Conservation (phyloP, 2,329 filamentous ascomycete species). For the Diaporthe sp. region DNA sequence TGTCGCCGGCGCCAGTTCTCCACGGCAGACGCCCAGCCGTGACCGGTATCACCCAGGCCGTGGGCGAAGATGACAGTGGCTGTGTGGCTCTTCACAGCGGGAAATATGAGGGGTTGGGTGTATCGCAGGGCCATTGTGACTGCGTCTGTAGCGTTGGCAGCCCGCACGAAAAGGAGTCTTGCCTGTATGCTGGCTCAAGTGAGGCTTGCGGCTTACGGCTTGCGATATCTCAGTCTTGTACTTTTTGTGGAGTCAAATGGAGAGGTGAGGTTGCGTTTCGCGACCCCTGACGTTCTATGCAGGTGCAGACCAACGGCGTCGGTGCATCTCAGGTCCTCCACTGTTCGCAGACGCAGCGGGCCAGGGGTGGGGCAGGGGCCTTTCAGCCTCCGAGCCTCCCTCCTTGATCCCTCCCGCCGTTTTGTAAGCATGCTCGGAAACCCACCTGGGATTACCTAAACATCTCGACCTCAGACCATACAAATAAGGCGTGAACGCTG, state of each 20-base stretch:
- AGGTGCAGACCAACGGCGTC: background rate
- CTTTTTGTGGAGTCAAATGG: slow-evolving; percentile 6
- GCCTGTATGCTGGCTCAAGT: background rate
- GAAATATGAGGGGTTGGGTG: slow-evolving; percentile 75
- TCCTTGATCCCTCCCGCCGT: background rate
- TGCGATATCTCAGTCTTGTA: slow-evolving; percentile 1
- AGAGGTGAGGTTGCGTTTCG: slow-evolving; percentile 13
- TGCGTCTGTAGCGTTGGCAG: background rate
- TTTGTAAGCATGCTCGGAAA: slow-evolving; percentile 24
- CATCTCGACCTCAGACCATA: slow-evolving; percentile 7
- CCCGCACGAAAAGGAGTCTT: background rate
- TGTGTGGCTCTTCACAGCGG: slow-evolving; percentile 86
- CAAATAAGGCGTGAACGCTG: background rate
- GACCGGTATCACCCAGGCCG: slow-evolving; percentile 87
- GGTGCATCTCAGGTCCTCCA: slow-evolving; percentile 4
- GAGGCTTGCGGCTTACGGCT: background rate
- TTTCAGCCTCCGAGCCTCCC: background rate
- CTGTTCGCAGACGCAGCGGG: background rate
- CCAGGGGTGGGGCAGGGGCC: background rate
- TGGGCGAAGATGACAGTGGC: slow-evolving; percentile 96
- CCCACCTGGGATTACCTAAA: slow-evolving; percentile 37
- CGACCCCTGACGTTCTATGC: slow-evolving; percentile 16
- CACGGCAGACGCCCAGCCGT: slow-evolving; percentile 85
- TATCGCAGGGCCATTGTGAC: slow-evolving; percentile 48
- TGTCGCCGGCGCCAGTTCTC: slow-evolving; percentile 87